Evolutionary conservation across 2,329 filamentous ascomycete genomes (phyloP).

Genomic region (Aspergillus cejpii): DNA sequence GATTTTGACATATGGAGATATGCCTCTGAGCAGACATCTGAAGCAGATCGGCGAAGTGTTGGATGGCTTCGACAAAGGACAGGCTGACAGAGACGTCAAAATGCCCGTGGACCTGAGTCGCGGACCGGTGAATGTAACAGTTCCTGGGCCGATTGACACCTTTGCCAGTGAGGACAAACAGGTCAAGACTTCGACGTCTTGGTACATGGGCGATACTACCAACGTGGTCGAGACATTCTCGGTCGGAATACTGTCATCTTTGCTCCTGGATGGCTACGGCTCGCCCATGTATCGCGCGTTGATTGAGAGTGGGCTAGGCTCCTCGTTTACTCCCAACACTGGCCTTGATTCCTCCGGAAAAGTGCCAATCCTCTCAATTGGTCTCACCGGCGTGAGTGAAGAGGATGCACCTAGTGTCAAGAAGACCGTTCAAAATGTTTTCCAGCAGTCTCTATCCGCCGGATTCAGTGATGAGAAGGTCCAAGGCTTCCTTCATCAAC

Average conservation of each 20-base stretch:
- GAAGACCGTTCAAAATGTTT: constrained; percentile 63
- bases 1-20: constrained; percentile 89
- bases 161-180: constrained; percentile 80
- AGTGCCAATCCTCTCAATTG: constrained; percentile 79
- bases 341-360: constrained; percentile 77
- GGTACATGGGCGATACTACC: constrained; percentile 77
- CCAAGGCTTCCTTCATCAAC: constrained; percentile 84
- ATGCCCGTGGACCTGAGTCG: constrained; percentile 62
- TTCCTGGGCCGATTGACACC: constrained; percentile 78
- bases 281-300: constrained; percentile 85
- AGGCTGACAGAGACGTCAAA: constrained; percentile 66
- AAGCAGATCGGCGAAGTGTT: constrained; percentile 70
- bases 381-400: constrained; percentile 80
- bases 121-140: constrained; percentile 62
- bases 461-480: constrained; percentile 89
- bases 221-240: constrained; percentile 86
- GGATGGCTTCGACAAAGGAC: constrained; percentile 63
- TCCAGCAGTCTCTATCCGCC: constrained; percentile 61
- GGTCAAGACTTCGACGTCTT: constrained; percentile 88
- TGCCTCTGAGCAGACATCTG: constrained; percentile 76
- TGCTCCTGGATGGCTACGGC: constrained; percentile 90
- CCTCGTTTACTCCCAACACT: constrained; percentile 90
- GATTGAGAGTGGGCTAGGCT: constrained; percentile 82
- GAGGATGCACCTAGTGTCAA: constrained; percentile 72
- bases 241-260: constrained; percentile 68